Base-by-base conservation (phyloP, 345 rosid species). In the Boechera retrofracta region DNA sequence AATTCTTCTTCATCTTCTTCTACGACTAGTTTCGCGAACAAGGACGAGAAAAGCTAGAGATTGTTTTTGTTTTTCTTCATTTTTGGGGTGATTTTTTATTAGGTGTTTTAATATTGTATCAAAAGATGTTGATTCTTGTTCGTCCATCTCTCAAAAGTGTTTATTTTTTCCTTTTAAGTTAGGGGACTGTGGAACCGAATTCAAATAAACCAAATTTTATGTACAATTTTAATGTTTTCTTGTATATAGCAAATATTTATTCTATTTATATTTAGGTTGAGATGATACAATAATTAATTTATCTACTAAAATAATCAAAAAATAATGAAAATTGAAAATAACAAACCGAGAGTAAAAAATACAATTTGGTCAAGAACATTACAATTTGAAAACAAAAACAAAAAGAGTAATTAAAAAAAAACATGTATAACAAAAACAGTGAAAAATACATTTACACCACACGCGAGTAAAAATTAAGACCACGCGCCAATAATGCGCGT, bases 11-110 rank as follows among this genome's bases (percentile, higher is more conserved):
- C 78, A 2, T 71, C 80, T 15, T 66, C 83, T 36, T 72, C 88
- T 26, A 56, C 80, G 26, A 64, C 86, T 42, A 58, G 58, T 45
- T 67, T 71, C 72, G 80, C 45, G 38, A 72, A 73, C 26, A 85
- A 80, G 69, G 88, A 86, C 47, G 77, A 74, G 21, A 83, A 83
- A 64, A 86, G 80, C 56, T 86, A 75, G 81, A 41, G 1, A 13
- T 36, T 54, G 12, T 61, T 76, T 29, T n/a, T 48, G 0, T 21
- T 16, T 4, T 61, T 13, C 1, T 28, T 75, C 2, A 12, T 24
- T 42, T 49, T 48, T 29, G 36, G 38, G 35, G 67, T 36, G 72
- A 39, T 55, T 47, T 70, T 59, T 67, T 15, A 58, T 51, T 57
- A 78, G 77, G 55, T 72, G 49, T 41, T 58, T n/a, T 26, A 42